Evolutionary conservation across 23 red algal genomes (phyloP).

Genomic region (Gracilariopsis chorda): DNA sequence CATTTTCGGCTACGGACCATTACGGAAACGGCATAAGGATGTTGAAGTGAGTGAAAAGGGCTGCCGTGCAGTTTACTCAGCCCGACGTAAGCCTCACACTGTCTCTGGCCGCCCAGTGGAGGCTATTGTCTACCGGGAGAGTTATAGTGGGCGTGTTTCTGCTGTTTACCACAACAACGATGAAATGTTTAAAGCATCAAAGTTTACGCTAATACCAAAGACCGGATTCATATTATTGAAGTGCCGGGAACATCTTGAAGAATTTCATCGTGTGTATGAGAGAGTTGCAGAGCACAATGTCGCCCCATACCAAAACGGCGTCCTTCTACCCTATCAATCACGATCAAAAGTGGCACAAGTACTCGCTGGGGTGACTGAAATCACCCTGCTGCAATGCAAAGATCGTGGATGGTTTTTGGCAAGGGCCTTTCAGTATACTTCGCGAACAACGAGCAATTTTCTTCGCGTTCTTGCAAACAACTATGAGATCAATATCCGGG

Average conservation of each 20-base stretch:
- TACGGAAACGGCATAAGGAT: not conserved
- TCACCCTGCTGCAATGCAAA: not conserved
- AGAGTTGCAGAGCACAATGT: not conserved
- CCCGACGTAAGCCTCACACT: not conserved
- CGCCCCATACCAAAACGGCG: too few relatives aligned
- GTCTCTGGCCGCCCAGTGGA: not conserved
- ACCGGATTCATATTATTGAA: not conserved
- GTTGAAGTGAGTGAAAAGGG: not conserved
- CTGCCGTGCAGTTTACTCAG: not conserved
- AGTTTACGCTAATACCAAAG: not conserved
- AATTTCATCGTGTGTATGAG: not conserved
- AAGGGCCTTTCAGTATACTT: slow-evolving; percentile 19
- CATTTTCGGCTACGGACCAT: not conserved
- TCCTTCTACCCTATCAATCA: not conserved
- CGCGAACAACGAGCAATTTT: slow-evolving; percentile 3
- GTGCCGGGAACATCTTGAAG: not conserved
- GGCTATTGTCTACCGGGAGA: not conserved
- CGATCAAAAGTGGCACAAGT: not conserved
- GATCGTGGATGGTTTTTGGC: slow-evolving; percentile 36
- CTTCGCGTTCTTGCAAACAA: not conserved
- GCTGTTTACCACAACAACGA: not conserved
- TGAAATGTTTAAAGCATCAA: not conserved
- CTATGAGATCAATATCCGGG: not conserved
- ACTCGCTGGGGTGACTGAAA: not conserved
- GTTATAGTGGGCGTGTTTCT: not conserved